A percentile compares a stretch with the other conserved stretches of the same genome.
Conservation (phyloP, 371 early-diverging fungal species). For the Mortierella sp. region DNA sequence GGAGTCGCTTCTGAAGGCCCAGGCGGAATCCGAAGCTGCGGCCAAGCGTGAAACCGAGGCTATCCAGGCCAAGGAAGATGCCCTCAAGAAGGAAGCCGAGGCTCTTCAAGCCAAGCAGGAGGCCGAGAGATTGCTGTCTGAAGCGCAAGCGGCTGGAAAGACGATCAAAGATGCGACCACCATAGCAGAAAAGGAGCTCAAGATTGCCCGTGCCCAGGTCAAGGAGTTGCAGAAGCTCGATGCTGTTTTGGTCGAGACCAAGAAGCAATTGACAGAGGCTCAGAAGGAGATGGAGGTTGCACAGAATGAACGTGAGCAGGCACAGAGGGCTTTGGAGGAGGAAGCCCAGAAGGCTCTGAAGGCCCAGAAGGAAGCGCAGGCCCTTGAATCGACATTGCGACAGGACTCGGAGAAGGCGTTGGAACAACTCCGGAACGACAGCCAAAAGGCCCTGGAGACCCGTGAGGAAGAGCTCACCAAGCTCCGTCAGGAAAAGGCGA, state of each 20-base stretch:
- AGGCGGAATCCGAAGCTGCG: constrained; percentile 54
- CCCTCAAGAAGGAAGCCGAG: constrained; percentile 58
- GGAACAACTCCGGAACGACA: constrained; percentile 51
- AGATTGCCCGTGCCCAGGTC: constrained; percentile 38
- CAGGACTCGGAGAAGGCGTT: constrained; percentile 22
- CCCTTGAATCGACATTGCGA: constrained; percentile 11
- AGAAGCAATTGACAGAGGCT: constrained; percentile 25
- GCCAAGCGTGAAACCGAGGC: constrained; percentile 63
- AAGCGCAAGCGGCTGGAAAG: constrained; percentile 21
- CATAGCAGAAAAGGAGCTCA: constrained; percentile 34
- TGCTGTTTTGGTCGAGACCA: constrained; percentile 13
- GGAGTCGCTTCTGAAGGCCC: constrained; percentile 47
- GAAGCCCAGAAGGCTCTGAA: constrained; percentile 20
- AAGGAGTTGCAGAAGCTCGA: constrained; percentile 49
- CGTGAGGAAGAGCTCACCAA: constrained; percentile 52
- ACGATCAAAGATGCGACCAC: constrained; percentile 14
- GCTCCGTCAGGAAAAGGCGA: constrained; percentile 57
- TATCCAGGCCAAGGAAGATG: constrained; percentile 60
- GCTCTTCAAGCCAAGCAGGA: constrained; percentile 42
- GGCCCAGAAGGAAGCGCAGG: constrained; percentile 26
- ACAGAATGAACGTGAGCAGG: constrained; percentile 20
- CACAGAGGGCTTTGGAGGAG: constrained; percentile 18
- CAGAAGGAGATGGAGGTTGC: constrained; percentile 27
- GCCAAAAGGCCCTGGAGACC: constrained; percentile 56
- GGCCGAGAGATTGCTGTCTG: constrained; percentile 33